Base-by-base conservation (phyloP, 2,329 filamentous ascomycete genomes). In the Chlorencoelia australis region DNA sequence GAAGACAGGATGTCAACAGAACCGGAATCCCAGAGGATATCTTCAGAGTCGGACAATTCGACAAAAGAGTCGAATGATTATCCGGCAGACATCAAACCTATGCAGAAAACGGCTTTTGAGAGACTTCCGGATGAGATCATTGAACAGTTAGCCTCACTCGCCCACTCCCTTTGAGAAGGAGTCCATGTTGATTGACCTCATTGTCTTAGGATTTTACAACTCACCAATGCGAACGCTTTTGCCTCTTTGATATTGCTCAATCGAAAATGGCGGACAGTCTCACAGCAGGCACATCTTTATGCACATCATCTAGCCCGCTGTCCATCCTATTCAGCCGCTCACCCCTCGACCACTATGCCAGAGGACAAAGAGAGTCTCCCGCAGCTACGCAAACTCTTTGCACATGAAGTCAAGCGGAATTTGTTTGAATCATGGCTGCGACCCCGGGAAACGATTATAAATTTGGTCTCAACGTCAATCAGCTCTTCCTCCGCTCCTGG, bases 401-500 rank as follows among this genome's bases (percentile, higher is more conserved):
- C 74, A 7, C 68, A 68, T 33, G 78, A 88, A 54, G 72, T 81
- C 46, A 83, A 85, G 59, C 73, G 82, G 39, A 85, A 84, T 59
- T 66, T 86, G 32, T 89, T 88, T 55, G 76, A 84, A 48, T 75
- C 79, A 22, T 88, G 84, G 55, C 57, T 86, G 34, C 73, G 80
- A 13, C 83, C 84, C 4, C 70, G 61, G 41, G 69, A 73, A 51
- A 88, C 80, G 5, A 66, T 83, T 29, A 72, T 94, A 51, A 88
- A 82, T 54, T 67, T 94, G 34, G 77, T 93, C 9, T 91, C 84
- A 24, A 85, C 80, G 33, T 87, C 82, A 5, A 84, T 84, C 48
- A 89, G 82, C 55, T 88, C 84, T 1, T 86, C 82, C 2, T 85
- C 85, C 15, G 72, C 73, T 2, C 86, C 85, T 1, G 81, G 82